Percentiles rank a stretch among this genome's conserved stretches.
Evolutionary conservation across 2,329 filamentous ascomycete genomes (phyloP).

Genomic region (Colletotrichum ledebouriae): DNA sequence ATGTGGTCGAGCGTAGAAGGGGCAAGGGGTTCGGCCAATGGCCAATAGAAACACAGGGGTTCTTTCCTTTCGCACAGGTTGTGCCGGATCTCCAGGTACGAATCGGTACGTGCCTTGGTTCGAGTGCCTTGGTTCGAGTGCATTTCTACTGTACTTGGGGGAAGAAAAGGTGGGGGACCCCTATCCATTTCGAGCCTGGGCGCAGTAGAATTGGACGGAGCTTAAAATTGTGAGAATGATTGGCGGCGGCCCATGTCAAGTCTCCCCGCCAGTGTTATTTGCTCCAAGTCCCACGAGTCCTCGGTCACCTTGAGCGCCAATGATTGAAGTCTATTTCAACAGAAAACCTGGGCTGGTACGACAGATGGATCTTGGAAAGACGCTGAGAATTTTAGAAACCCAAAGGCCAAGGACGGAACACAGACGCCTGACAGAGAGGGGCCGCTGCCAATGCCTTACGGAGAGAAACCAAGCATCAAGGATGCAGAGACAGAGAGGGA

Average conservation of each 20-base stretch:
- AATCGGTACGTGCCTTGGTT: constrained; percentile 17
- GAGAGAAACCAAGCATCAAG: neutral
- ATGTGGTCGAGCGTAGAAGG: constrained; percentile 14
- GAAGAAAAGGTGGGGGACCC: constrained; percentile 25
- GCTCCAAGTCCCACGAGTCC: constrained; percentile 9
- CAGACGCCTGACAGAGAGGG: constrained; percentile 11
- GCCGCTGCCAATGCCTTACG: neutral
- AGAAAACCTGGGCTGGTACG: constrained; percentile 13
- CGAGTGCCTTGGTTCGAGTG: too few species aligned
- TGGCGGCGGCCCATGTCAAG: neutral
- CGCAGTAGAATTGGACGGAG: constrained; percentile 32
- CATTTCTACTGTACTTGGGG: neutral
- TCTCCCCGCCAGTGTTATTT: constrained; percentile 10
- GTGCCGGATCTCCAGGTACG: constrained; percentile 6
- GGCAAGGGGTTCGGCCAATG: constrained; percentile 8
- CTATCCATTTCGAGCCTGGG: constrained; percentile 27
- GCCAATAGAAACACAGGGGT: constrained; percentile 26
- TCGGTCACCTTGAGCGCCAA: neutral
- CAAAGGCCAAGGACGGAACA: constrained; percentile 19
- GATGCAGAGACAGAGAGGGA: neutral
- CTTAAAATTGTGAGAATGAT: constrained; percentile 31
- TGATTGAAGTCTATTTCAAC: constrained; percentile 21
- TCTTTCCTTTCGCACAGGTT: constrained; percentile 20
- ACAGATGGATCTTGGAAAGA: constrained; percentile 14
- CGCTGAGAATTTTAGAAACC: neutral